phyloP scores from a whole-genome alignment of 805 yeast species.

The Isabelozyma gotoi region DNA sequence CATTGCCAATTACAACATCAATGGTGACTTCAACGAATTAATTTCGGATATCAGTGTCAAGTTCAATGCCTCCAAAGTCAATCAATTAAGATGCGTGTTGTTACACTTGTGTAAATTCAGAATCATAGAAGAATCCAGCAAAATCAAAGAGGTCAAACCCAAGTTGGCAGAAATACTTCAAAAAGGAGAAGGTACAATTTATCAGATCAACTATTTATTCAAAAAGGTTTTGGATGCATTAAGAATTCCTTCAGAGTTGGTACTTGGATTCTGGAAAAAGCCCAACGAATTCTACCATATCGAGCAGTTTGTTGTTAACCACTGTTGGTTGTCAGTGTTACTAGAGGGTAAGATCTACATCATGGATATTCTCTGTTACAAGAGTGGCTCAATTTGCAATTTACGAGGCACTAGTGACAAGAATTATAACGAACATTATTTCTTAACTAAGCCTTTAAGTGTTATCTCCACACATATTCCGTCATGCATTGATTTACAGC shows the following conservation, averaged over 20 bases:
- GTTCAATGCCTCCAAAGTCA: conserved; percentile 40
- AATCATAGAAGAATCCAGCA: conserved; percentile 37
- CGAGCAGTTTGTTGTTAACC: conserved; percentile 62
- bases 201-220: conserved; percentile 76
- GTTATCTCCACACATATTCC: conserved; percentile 88
- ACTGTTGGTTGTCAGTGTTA: conserved; percentile 83
- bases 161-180: conserved; percentile 43
- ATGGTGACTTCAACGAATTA: conserved; percentile 38
- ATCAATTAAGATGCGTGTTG: conserved; percentile 59
- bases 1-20: conserved; percentile 25
- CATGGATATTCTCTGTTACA: conserved; percentile 56
- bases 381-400: conserved; percentile 32
- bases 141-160: conserved; percentile 37
- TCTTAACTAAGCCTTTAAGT: conserved; percentile 72
- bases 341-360: conserved; percentile 78
- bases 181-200: conserved; percentile 57
- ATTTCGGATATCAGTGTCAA: conserved; percentile 42
- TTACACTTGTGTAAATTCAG: conserved; percentile 69
- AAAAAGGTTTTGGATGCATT: conserved; percentile 68
- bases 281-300: conserved; percentile 62
- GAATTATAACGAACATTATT: conserved; percentile 58
- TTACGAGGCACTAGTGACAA: conserved; percentile 15
- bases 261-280: conserved; percentile 79
- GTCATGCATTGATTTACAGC: conserved; percentile 74
- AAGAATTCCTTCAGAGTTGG: conserved; percentile 71